Conservation (phyloP, 306 rosid species). For the Sicyos edulis region DNA sequence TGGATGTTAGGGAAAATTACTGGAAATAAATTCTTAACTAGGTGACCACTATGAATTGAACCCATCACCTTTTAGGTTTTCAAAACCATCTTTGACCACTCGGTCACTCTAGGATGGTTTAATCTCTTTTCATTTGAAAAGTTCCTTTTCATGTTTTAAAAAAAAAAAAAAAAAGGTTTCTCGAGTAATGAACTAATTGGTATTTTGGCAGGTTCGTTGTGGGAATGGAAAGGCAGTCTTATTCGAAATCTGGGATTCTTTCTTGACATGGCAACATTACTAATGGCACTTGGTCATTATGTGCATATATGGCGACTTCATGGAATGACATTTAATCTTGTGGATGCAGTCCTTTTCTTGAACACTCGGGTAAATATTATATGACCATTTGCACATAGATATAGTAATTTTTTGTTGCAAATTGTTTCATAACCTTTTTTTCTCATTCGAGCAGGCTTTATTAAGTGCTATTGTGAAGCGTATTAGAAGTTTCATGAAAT, state of each 20-base stretch:
- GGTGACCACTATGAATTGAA: no score
- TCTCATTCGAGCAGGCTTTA: slow-evolving; percentile 56
- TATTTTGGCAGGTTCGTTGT: slow-evolving; percentile 63
- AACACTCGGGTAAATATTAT: slow-evolving; percentile 67
- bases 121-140: no score
- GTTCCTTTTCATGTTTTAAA: no score
- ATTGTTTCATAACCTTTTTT: background rate
- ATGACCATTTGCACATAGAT: background rate
- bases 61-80: no score
- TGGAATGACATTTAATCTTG: slow-evolving; percentile 94
- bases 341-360: slow-evolving; percentile 83
- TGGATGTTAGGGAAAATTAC: no score
- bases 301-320: slow-evolving; percentile 96
- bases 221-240: slow-evolving; percentile 86
- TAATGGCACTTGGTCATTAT: slow-evolving; percentile 91
- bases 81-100: no score
- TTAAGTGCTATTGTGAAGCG: slow-evolving; percentile 84
- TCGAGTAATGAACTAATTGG: background rate
- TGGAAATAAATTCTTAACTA: no score
- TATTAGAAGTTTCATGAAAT: slow-evolving; percentile 56
- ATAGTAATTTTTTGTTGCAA: background rate
- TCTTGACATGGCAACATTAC: slow-evolving; percentile 80
- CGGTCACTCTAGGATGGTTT: no score
- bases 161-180: background rate
- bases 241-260: slow-evolving; percentile 80